Percentiles rank a stretch among this genome's conserved stretches.
Evolutionary conservation across 1,139 yeast species (phyloP).

Genomic region (Tardiomyces depauwii): DNA sequence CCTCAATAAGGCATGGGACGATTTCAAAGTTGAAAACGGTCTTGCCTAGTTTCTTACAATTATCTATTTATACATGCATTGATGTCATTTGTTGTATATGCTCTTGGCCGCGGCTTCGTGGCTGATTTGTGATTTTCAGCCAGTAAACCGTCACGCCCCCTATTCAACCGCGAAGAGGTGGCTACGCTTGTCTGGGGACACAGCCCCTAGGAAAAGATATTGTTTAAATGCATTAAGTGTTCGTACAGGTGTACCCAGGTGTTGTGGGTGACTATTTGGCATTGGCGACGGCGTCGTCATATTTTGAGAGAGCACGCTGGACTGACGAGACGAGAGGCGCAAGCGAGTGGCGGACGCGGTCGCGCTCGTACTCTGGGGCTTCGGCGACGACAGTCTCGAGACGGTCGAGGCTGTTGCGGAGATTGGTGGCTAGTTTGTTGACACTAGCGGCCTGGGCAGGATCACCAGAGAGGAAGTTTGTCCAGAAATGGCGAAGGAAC

Average conservation of each 20-base stretch:
- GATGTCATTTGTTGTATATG: too few relatives aligned
- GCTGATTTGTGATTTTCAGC: too few relatives aligned
- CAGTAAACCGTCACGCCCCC: too few relatives aligned
- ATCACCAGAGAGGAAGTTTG: conserved; percentile 48
- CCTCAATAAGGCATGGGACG: conserved; percentile 86
- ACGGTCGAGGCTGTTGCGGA: conserved; percentile 38
- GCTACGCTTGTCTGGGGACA: not conserved
- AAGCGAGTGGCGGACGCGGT: conserved; percentile 15
- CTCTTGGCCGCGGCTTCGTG: too few relatives aligned
- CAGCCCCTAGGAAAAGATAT: not conserved
- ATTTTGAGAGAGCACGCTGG: conserved; percentile 24
- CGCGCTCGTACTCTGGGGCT: not conserved
- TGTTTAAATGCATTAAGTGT: not conserved
- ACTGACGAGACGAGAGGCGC: conserved; percentile 31
- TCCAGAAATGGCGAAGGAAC: conserved; percentile 61
- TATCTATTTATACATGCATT: too few relatives aligned
- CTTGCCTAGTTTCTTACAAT: conserved; percentile 17
- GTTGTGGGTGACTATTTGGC: not conserved
- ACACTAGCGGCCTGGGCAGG: conserved; percentile 38
- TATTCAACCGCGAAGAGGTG: too few relatives aligned
- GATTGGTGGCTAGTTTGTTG: conserved; percentile 35
- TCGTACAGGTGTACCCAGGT: not conserved
- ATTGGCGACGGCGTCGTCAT: not conserved
- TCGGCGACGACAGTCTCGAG: conserved; percentile 27
- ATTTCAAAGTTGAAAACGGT: conserved; percentile 51